Evolutionary conservation across 1,139 yeast species (phyloP), one percentile per base, ranked within the genome.

Genomic region (Blastobotrys elegans): DNA sequence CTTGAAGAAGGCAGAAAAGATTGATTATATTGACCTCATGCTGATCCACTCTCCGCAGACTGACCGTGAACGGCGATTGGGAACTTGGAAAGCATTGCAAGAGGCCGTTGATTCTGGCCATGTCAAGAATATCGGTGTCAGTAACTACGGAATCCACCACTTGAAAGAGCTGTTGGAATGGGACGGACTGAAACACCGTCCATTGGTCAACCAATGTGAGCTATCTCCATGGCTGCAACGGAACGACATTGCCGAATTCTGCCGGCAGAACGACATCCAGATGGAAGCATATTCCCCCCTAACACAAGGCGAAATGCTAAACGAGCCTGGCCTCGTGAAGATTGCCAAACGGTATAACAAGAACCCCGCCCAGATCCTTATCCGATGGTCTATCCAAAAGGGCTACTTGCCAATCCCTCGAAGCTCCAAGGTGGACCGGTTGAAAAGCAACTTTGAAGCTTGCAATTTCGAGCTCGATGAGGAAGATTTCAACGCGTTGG

Each of bases 181-280:
- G 51, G 81, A 84, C 54, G 50, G 43, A n/a, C 70, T 83, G 59
- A 76, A 71, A 56, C 78, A 87, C 61, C 76, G 71, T 60, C 96
- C 96, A 42, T 85, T 83, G 46, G 87, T 77, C 49, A 75, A 84
- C 60, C 96, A 88, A 69, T 83, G 88, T 62, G 96, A 88, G 72
- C 87, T 84, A 67, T 96, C 87, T 66, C 95, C 96, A 54, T 87
- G 84, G 72, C 75, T 87, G 65, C 86, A 83, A 58, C 95, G 87
- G 70, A 76, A 76, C 51, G 74, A 74, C 56, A 72, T 86, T 63
- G 66, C 85, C 52, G 75, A 81, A 57, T 85, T 69, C 62, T 84
- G 77, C 53, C 77, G 82, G 63, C 61, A 68, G 37, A 67, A 77
- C 54, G 80, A 76, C 44, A 78, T 87, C 60, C 82, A 79, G 46